Conservation (phyloP, 768 basidiomycete species). For the Phaeotremella skinneri region DNA sequence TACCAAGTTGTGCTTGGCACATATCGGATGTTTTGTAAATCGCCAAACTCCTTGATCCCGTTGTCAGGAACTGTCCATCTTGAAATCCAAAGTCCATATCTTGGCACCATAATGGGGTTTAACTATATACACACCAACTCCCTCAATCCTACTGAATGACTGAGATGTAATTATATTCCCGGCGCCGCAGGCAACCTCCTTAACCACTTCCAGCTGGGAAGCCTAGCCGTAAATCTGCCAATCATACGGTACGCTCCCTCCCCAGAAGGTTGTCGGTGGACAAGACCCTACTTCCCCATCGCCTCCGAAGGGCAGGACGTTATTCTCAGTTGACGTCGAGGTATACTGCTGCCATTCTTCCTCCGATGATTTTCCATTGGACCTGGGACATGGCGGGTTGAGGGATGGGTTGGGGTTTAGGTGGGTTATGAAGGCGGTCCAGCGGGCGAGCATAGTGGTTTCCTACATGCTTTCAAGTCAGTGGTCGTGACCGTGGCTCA, state of each 20-base stretch:
- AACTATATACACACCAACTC: too few relatives aligned
- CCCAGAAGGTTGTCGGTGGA: conserved; percentile 37
- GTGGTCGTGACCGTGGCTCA: background rate
- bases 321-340: background rate
- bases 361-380: background rate
- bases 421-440: conserved; percentile 36
- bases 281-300: conserved; percentile 12
- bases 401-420: conserved; percentile 29
- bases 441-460: conserved; percentile 16
- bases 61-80: too few relatives aligned
- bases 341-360: conserved; percentile 15
- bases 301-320: conserved; percentile 20
- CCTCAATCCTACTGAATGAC: too few relatives aligned
- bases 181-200: too few relatives aligned
- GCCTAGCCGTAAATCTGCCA: conserved; percentile 44
- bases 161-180: too few relatives aligned
- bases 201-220: too few relatives aligned
- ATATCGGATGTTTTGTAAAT: too few relatives aligned
- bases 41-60: too few relatives aligned
- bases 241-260: conserved; percentile 29
- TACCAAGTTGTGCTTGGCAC: too few relatives aligned
- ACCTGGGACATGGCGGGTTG: background rate
- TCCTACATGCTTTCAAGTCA: conserved; percentile 11
- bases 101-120: too few relatives aligned
- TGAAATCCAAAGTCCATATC: too few relatives aligned